A percentile compares a stretch with the other conserved stretches of the same genome.
These are phyloP conservation scores for Aspergillus sp. DNA, from an alignment of 2,329 filamentous ascomycete species.

Conservation along the genomic window DNA sequence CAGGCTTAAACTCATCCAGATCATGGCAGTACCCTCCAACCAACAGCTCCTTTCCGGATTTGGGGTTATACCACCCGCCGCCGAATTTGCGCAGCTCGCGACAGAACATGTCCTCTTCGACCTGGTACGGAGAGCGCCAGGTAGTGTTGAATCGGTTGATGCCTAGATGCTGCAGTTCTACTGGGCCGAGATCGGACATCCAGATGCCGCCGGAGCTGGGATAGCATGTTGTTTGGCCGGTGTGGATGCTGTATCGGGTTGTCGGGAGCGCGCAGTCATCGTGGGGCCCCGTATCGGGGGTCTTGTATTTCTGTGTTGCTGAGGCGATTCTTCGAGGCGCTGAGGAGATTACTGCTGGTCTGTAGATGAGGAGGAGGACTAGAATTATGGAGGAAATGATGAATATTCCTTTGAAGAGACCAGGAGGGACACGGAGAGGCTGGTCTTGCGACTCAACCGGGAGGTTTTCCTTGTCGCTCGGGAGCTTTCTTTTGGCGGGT, in stretches of 20 bases:
- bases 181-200: neutral
- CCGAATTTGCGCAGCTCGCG: neutral
- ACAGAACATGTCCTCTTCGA: slow-evolving; percentile 5
- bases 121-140: neutral
- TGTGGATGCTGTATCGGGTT: slow-evolving; percentile 2
- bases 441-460: no score
- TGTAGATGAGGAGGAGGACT: no score
- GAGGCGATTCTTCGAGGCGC: no score
- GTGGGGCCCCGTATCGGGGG: no score
- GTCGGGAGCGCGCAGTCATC: slow-evolving; percentile 3
- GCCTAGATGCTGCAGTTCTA: slow-evolving; percentile 2
- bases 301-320: no score
- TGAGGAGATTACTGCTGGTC: no score
- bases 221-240: slow-evolving; percentile 2
- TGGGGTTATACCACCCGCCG: slow-evolving; percentile 1
- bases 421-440: no score
- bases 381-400: no score
- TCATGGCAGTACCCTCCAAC: neutral
- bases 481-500: no score
- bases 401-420: no score
- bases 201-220: slow-evolving; percentile 4
- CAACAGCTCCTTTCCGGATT: neutral
- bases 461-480: no score
- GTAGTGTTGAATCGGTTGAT: slow-evolving; percentile 1
- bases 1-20: neutral